Evolutionary conservation across 164 flowering plant species (phyloP), one percentile per base, ranked within the genome.

Genomic region (Litsea cubeba): DNA sequence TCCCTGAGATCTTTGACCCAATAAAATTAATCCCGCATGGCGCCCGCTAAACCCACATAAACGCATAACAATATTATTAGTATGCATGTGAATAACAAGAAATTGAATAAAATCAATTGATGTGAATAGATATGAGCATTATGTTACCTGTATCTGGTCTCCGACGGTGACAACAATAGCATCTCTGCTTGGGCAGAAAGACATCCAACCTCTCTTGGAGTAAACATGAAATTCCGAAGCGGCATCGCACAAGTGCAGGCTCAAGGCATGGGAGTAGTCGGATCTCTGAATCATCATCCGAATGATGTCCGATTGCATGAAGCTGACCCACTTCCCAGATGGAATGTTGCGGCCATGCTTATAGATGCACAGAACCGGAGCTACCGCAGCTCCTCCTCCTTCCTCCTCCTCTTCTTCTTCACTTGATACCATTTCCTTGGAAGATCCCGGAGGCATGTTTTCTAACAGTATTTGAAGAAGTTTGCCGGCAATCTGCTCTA

Each of bases 141-240:
- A 54, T 77, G 12, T 57, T 82, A 92, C 98, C 96, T 92, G 97
- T 4, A 86, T 75, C 73, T 85, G 93, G 77, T 94, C 97, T 18
- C 98, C 98, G 69, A 85, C 40, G 1, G 97, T 94, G 79, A 94
- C 69, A 23, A 92, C 71, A 2, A 92, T 30, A 15, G 95, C 89
- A 72, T 84, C 82, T 62, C 75, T 57, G 15, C 76, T 78, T 0
- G 96, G 94, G 71, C 67, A 68, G 65, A 94, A 94, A 66, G 96
- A 89, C 10, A 83, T 71, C 97, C 94, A 92, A 3, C 96, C 94
- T 81, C 87, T 91, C 89, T 90, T 92, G 6, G 77, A 87, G 83
- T 90, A 92, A 15, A 90, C 83, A 79, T 89, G 96, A 54, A 94
- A 94, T 72, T 88, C 89, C 0, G 92, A 82, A 0, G 85, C 76